Percentiles rank a stretch among this genome's conserved stretches.
These are phyloP conservation scores for Epichloe elymi DNA, from an alignment of 2,329 filamentous ascomycete genomes.

Conservation along the genomic window DNA sequence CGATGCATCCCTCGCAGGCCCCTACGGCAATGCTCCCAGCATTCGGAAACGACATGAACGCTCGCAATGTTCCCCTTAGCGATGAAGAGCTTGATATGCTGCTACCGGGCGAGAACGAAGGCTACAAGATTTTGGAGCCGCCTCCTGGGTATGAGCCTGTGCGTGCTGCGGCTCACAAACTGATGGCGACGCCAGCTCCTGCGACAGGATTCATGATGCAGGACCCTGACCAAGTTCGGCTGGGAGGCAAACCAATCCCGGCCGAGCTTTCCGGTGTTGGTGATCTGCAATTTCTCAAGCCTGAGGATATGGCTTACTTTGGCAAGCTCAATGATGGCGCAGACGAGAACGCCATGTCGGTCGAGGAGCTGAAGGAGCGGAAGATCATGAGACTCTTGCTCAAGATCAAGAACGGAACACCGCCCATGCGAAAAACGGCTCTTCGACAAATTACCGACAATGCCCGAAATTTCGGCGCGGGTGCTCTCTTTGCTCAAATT, in stretches of 20 bases:
- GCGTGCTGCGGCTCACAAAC: conserved; percentile 60
- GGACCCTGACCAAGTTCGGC: conserved; percentile 71
- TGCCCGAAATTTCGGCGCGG: conserved; percentile 87
- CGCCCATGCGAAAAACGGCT: conserved; percentile 96
- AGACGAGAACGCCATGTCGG: conserved; percentile 80
- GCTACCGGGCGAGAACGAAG: conserved; percentile 75
- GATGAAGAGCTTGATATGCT: conserved; percentile 91
- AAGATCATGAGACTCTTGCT: conserved; percentile 96
- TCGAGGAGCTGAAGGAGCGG: conserved; percentile 92
- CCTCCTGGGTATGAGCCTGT: conserved; percentile 86
- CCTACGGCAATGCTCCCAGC: conserved; percentile 34
- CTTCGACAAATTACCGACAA: conserved; percentile 96
- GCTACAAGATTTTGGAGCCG: conserved; percentile 83
- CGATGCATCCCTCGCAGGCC: conserved; percentile 58
- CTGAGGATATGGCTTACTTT: conserved; percentile 98
- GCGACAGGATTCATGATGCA: conserved; percentile 93
- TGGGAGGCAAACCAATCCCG: conserved; percentile 79
- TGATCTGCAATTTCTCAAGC: conserved; percentile 95
- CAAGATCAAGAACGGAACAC: conserved; percentile 98
- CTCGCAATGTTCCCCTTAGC: conserved; percentile 67
- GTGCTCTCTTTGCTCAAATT: conserved; percentile 92
- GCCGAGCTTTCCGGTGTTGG: conserved; percentile 94
- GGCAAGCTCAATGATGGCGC: conserved; percentile 91
- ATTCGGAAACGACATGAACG: conserved; percentile 65
- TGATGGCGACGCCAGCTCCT: conserved; percentile 61